Conservation (phyloP, 768 basidiomycete species). For the Psilocybe sp. region DNA sequence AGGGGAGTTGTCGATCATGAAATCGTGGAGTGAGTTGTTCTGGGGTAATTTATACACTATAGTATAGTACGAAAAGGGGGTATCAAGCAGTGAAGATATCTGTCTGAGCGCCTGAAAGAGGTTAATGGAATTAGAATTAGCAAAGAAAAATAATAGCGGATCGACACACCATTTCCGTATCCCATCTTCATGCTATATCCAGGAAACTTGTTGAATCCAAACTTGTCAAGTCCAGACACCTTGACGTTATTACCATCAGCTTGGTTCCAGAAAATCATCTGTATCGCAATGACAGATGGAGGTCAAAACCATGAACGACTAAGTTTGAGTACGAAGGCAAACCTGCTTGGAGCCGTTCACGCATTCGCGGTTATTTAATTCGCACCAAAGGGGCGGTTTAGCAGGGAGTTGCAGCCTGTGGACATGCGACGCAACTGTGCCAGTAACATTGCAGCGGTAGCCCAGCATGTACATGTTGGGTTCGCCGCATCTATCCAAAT, state of each 20-base stretch:
- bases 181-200: constrained; percentile 28
- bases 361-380: constrained; percentile 26
- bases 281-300: neutral
- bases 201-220: constrained; percentile 34
- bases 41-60: too few relatives aligned
- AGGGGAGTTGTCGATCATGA: too few relatives aligned
- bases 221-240: constrained; percentile 33
- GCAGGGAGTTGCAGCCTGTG: constrained; percentile 20
- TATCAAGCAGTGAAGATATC: neutral
- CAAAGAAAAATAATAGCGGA: neutral
- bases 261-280: constrained; percentile 38
- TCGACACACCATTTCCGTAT: constrained; percentile 21
- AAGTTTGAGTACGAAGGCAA: neutral
- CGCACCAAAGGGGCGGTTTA: constrained; percentile 31
- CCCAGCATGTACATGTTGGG: constrained; percentile 39
- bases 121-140: neutral
- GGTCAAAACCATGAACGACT: neutral
- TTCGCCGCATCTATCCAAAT: constrained; percentile 31
- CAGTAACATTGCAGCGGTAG: constrained; percentile 31
- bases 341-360: constrained; percentile 31
- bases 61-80: too few relatives aligned
- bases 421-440: constrained; percentile 17
- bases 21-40: too few relatives aligned
- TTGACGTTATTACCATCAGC: constrained; percentile 34
- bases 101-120: neutral